Evolutionary conservation across 164 flowering plant genomes (phyloP).

Genomic region (Amborella trichopoda): DNA sequence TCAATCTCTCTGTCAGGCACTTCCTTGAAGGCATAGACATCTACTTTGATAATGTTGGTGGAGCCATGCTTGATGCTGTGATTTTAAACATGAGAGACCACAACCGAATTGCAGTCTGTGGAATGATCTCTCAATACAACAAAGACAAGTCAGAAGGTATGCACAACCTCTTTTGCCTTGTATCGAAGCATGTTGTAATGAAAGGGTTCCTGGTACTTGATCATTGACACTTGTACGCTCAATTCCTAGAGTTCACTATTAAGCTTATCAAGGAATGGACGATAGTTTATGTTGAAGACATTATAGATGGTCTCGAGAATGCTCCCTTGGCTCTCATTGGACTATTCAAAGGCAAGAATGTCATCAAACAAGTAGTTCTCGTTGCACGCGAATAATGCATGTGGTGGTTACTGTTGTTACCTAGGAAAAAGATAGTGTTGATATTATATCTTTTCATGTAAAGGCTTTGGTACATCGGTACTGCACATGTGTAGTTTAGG

Average conservation of each 20-base stretch:
- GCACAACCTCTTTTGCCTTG: constrained; percentile 13
- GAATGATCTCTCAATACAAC: constrained; percentile 32
- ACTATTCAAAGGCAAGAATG: constrained; percentile 15
- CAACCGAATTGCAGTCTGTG: constrained; percentile 19
- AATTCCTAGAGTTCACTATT: constrained; percentile 17
- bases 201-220: constrained; percentile 22
- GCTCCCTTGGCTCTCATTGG: constrained; percentile 18
- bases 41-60: constrained; percentile 33
- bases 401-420: too few relatives aligned
- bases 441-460: too few relatives aligned
- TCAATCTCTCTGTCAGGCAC: constrained; percentile 9
- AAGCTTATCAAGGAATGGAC: constrained; percentile 18
- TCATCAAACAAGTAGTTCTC: constrained; percentile 19
- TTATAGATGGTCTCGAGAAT: constrained; percentile 17
- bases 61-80: constrained; percentile 34
- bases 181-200: constrained; percentile 18
- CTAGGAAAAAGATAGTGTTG: too few relatives aligned
- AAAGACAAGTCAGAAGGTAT: constrained; percentile 19
- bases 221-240: constrained; percentile 16
- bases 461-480: too few relatives aligned
- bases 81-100: constrained; percentile 23
- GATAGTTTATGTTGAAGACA: constrained; percentile 20
- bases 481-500: too few relatives aligned
- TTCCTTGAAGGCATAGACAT: constrained; percentile 24
- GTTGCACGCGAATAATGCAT: constrained; percentile 14